phyloP scores from a whole-genome alignment of 2,329 filamentous ascomycete species.

The Aspergillus ochraceus region DNA sequence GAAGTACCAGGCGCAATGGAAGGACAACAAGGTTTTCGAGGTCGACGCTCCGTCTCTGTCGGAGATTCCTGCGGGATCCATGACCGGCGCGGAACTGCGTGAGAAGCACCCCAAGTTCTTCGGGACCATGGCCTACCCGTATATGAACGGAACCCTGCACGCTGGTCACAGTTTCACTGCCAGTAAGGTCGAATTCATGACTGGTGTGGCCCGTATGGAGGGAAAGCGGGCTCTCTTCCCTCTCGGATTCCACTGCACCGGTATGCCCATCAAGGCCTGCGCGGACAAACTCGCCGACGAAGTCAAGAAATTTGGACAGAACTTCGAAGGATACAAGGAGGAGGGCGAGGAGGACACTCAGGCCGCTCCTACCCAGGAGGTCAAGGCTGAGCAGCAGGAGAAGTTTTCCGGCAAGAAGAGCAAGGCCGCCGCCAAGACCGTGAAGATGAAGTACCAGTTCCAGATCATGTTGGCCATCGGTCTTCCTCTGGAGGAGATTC shows the following conservation, averaged over 20 bases:
- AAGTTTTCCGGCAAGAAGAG: constrained; percentile 93
- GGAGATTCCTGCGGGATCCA: constrained; percentile 74
- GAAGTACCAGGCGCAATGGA: constrained; percentile 87
- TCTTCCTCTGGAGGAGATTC: constrained; percentile 83
- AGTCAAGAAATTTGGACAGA: constrained; percentile 81
- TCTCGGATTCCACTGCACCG: constrained; percentile 92
- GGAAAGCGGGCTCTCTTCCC: constrained; percentile 86
- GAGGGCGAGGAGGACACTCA: constrained; percentile 56
- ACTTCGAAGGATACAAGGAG: constrained; percentile 76
- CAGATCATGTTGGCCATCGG: constrained; percentile 92
- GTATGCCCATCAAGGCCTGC: constrained; percentile 97
- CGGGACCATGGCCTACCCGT: constrained; percentile 73
- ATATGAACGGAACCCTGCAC: constrained; percentile 87
- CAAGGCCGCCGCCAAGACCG: constrained; percentile 85
- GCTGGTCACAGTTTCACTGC: constrained; percentile 91
- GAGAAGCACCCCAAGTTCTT: constrained; percentile 89
- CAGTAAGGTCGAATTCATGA: constrained; percentile 89
- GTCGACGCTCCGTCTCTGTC: constrained; percentile 75
- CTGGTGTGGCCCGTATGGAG: constrained; percentile 84
- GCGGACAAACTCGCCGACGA: constrained; percentile 93
- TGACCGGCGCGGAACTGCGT: constrained; percentile 72
- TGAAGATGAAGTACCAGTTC: constrained; percentile 94
- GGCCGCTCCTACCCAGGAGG: constrained; percentile 60
- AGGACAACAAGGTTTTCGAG: constrained; percentile 76
- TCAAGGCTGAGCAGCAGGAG: constrained; percentile 78